Base-by-base conservation (phyloP, 768 basidiomycete species). In the Mycena latifolia region DNA sequence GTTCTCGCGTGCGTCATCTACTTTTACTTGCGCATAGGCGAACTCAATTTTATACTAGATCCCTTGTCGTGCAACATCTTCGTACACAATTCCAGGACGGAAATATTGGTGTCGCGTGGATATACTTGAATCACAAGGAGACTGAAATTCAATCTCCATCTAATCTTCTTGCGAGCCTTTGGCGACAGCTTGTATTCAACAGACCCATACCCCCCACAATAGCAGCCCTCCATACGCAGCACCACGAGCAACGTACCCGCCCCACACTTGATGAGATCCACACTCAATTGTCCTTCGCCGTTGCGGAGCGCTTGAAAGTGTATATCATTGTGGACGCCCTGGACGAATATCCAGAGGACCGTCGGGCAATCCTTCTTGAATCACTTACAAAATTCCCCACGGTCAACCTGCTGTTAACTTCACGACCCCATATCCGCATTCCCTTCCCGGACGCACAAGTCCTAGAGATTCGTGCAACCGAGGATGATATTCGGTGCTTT, bases 261-360 rank as follows among this genome's bases (percentile, higher is more conserved):
- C 33, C 33, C 7, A 35, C 29, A 8, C 20, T 60, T 2, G 27
- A 60, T 5, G 46, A 48, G 8, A 35, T 60, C 22, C n/a, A 17
- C 11, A 5, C 22, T 14, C 17, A 28, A 24, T 25, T 60, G 3
- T 20, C 15, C 1, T 37, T 17, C 33, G n/a, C 28, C n/a, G 27
- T 25, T 48, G 25, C 17, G 5, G 24, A 47, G 27, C 47, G 33
- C 35, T 29, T 15, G 8, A 60, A 33, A 33, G n/a, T n/a, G n/a
- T n/a, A n/a, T n/a, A n/a, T n/a, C n/a, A n/a, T n/a, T n/a, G n/a
- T n/a, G n/a, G n/a, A 60, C 37, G 58, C 58, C 11, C 31, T 60
- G 11, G 58, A 60, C 47, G 58, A 60, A 60, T 60, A 60, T 18
- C 35, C 47, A 14, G 55, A 43, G 20, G 46, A 60, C 14, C 5